phyloP scores from a whole-genome alignment of 164 flowering plant species.

The Umbilicus rupestris region DNA sequence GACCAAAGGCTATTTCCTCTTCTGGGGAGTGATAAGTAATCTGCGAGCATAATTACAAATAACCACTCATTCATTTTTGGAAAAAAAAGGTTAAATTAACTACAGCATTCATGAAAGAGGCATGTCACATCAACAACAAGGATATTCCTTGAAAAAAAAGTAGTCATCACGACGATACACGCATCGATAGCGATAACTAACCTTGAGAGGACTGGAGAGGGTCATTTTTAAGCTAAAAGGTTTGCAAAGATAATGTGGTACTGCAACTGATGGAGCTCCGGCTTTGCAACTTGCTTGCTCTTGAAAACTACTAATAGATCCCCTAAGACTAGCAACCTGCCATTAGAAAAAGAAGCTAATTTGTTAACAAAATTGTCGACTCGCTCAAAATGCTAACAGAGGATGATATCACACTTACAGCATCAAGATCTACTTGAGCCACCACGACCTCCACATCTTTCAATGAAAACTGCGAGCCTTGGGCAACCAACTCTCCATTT shows the following conservation, averaged over 20 bases:
- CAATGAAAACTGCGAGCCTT: slow-evolving; percentile 92
- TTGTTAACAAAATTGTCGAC: not conserved
- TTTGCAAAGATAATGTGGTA: slow-evolving; percentile 56
- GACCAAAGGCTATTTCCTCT: slow-evolving; percentile 97
- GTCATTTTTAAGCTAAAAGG: slow-evolving; percentile 47
- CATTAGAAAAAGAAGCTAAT: slow-evolving; percentile 6
- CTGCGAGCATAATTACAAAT: slow-evolving; percentile 21
- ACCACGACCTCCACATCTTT: slow-evolving; percentile 89
- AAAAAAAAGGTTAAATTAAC: not conserved
- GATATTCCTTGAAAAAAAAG: not conserved
- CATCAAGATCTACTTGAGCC: slow-evolving; percentile 90
- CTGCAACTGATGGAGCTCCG: slow-evolving; percentile 46
- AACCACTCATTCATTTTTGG: not conserved
- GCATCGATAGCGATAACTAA: slow-evolving; percentile 16
- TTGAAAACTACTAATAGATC: slow-evolving; percentile 84
- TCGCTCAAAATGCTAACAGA: not conserved
- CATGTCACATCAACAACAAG: not conserved
- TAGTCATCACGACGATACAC: not conserved
- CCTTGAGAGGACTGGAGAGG: slow-evolving; percentile 74
- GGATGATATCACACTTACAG: slow-evolving; percentile 31
- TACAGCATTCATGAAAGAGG: not conserved
- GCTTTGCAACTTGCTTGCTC: slow-evolving; percentile 80
- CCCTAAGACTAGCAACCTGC: slow-evolving; percentile 88
- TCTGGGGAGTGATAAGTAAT: slow-evolving; percentile 75
- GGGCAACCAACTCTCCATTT: slow-evolving; percentile 89